phyloP scores from a whole-genome alignment of 352 stramenopile species.

The Phytophthora fragariaefolia region DNA sequence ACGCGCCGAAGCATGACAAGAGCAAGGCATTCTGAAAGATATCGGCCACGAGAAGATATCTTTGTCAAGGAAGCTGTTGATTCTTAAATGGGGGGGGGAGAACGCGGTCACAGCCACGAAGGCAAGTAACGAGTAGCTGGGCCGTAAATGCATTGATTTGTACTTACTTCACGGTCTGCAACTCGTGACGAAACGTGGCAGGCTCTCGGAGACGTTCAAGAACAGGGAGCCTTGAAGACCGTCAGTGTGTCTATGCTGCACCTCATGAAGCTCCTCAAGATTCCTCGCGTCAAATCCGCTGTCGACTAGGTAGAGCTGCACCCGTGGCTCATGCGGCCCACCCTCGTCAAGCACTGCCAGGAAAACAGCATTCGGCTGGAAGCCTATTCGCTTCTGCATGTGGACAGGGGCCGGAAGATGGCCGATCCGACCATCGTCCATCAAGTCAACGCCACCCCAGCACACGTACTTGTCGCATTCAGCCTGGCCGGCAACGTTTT shows the following conservation, averaged over 20 bases:
- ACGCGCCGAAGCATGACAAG: too few species aligned
- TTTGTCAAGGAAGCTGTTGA: too few species aligned
- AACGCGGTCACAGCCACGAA: too few species aligned
- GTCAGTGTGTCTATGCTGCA: slow-evolving; percentile 94
- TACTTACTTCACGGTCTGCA: too few species aligned
- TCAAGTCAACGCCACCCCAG: slow-evolving; percentile 37
- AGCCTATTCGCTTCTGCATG: slow-evolving; percentile 69
- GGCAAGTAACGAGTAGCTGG: too few species aligned
- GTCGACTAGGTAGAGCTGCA: slow-evolving; percentile 90
- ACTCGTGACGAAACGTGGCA: too few species aligned
- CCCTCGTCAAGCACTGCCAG: slow-evolving; percentile 68
- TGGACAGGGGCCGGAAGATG: slow-evolving; percentile 25
- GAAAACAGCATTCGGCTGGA: slow-evolving; percentile 50
- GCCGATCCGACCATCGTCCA: slow-evolving; percentile 34
- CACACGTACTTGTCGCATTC: slow-evolving; percentile 64
- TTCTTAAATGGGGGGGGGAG: too few species aligned
- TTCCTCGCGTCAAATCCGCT: slow-evolving; percentile 57
- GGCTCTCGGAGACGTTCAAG: too few species aligned
- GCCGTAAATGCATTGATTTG: too few species aligned
- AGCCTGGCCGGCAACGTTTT: slow-evolving; percentile 55
- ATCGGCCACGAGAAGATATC: too few species aligned
- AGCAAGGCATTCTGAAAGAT: slow-evolving; percentile 66
- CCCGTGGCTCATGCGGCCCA: slow-evolving; percentile 66
- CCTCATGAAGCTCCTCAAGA: slow-evolving; percentile 75
- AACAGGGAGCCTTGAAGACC: too few species aligned